A percentile compares a stretch with the other conserved stretches of the same genome.
Conservation (phyloP, 2,329 filamentous ascomycete species). For the Monilinia polystroma region DNA sequence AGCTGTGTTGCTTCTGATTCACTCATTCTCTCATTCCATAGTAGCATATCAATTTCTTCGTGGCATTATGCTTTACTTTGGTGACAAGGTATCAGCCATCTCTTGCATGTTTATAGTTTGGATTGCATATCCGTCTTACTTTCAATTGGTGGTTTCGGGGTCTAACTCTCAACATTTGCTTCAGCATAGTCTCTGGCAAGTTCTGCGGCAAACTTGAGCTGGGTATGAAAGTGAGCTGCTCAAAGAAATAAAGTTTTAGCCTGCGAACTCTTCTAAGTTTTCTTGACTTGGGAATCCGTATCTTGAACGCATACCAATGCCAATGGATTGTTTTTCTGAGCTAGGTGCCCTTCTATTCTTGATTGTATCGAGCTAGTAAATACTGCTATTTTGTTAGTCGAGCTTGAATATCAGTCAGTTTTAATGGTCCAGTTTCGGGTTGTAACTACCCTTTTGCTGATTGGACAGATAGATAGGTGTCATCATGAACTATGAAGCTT, state of each 20-base stretch:
- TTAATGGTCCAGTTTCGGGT: neutral
- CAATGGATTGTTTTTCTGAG: neutral
- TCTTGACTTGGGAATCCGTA: too few relatives aligned
- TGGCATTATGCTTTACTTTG: neutral
- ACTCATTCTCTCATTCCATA: neutral
- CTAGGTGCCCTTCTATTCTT: neutral
- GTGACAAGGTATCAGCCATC: neutral
- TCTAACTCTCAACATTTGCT: neutral
- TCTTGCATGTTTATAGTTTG: neutral
- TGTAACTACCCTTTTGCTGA: neutral
- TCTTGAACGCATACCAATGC: neutral
- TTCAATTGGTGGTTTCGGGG: neutral
- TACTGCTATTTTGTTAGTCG: too few relatives aligned
- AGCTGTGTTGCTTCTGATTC: too few relatives aligned
- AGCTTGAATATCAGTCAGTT: neutral
- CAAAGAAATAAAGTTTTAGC: neutral
- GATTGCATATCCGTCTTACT: neutral
- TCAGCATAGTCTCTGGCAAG: neutral
- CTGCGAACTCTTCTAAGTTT: neutral
- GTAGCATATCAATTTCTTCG: neutral
- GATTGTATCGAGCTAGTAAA: too few relatives aligned
- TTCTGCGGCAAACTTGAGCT: neutral
- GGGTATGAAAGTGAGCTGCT: neutral
- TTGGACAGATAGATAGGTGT: neutral
- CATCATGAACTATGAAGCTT: neutral